Conservation (phyloP, 2,329 filamentous ascomycete genomes). For the Epichloe festucae region DNA sequence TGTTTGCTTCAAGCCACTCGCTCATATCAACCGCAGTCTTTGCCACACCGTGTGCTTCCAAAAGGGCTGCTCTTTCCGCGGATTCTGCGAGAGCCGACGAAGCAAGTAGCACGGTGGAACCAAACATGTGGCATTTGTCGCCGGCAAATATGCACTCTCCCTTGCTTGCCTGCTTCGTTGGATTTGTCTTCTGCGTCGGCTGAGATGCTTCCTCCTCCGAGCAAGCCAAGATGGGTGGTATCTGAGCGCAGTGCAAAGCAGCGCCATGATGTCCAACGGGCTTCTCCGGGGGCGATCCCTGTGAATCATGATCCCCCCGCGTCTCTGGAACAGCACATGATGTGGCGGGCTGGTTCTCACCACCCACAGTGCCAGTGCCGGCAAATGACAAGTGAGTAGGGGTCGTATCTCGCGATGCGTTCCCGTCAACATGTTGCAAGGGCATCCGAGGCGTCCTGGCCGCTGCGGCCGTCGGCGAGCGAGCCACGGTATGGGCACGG, state of each 20-base stretch:
- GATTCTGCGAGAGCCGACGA: slow-evolving; percentile 25
- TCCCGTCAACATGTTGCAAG: slow-evolving; percentile 13
- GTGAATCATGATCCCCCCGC: neutral
- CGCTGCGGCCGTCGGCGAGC: neutral
- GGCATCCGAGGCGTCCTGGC: slow-evolving; percentile 8
- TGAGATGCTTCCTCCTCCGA: neutral
- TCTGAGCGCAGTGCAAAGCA: neutral
- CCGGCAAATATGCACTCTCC: slow-evolving; percentile 20
- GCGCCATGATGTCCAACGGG: no score
- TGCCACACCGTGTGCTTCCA: slow-evolving; percentile 29
- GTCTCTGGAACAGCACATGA: neutral
- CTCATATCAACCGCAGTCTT: slow-evolving; percentile 21
- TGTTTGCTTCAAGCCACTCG: slow-evolving; percentile 18
- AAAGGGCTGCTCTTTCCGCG: slow-evolving; percentile 24
- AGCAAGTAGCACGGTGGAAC: slow-evolving; percentile 27
- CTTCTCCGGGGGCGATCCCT: neutral
- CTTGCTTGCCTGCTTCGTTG: neutral
- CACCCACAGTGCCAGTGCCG: no score
- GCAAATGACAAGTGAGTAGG: neutral
- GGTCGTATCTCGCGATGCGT: slow-evolving; percentile 7
- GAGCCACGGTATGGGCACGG: neutral
- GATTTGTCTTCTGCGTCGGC: neutral
- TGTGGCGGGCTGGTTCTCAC: neutral
- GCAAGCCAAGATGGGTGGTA: neutral
- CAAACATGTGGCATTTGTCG: slow-evolving; percentile 24